A percentile compares a stretch with the other conserved stretches of the same genome.
phyloP scores from a whole-genome alignment of 805 yeast genomes.

The Candida pini region DNA sequence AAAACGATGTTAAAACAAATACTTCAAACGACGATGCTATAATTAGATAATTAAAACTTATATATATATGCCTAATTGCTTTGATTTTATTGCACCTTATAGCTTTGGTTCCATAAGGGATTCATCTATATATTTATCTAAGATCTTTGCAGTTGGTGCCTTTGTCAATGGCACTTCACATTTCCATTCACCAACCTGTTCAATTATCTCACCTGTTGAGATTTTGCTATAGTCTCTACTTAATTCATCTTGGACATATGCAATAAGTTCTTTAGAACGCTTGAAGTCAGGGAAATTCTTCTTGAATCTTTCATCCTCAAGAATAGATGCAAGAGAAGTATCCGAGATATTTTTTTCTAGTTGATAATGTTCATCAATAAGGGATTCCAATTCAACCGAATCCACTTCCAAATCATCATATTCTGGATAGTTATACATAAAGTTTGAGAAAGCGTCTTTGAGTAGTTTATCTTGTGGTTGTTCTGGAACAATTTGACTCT shows the following conservation, averaged over 20 bases:
- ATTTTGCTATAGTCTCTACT: slow-evolving; percentile 9
- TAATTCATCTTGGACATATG: slow-evolving; percentile 11
- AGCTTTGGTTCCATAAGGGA: slow-evolving; percentile 16
- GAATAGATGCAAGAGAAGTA: slow-evolving; percentile 6
- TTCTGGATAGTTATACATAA: slow-evolving; percentile 21
- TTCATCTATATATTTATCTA: slow-evolving; percentile 19
- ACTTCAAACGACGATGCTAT: too few species aligned
- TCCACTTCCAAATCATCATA: slow-evolving; percentile 24
- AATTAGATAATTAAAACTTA: too few species aligned
- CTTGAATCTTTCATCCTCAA: slow-evolving; percentile 13
- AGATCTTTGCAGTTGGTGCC: slow-evolving; percentile 50
- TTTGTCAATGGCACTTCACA: slow-evolving; percentile 46
- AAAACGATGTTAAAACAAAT: too few species aligned
- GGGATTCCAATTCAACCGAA: slow-evolving; percentile 14
- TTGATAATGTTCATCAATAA: slow-evolving; percentile 15
- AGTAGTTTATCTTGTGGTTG: slow-evolving; percentile 19
- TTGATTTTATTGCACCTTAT: too few species aligned
- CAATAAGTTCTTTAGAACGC: slow-evolving; percentile 13
- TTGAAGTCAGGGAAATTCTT: slow-evolving; percentile 15
- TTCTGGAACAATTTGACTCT: slow-evolving; percentile 39
- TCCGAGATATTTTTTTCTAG: slow-evolving; percentile 6
- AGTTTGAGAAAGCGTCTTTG: slow-evolving; percentile 25
- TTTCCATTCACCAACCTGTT: slow-evolving; percentile 51
- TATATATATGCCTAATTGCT: not conserved
- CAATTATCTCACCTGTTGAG: slow-evolving; percentile 36